phyloP scores from a whole-genome alignment of 2,329 filamentous ascomycete genomes.

The Talaromyces sp. region DNA sequence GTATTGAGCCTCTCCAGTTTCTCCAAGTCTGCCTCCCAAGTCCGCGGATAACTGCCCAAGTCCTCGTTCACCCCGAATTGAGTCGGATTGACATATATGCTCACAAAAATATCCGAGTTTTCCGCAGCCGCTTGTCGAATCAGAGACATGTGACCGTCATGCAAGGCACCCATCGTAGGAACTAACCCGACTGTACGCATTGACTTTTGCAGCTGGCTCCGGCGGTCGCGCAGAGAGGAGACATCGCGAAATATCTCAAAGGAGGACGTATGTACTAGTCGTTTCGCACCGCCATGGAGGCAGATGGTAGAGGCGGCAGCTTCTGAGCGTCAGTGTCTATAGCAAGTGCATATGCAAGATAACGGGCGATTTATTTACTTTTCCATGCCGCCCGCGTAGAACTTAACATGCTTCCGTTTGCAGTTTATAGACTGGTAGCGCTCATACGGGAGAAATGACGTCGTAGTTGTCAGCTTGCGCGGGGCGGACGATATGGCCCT shows the following conservation, averaged over 20 bases:
- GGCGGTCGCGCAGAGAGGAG: conserved; percentile 65
- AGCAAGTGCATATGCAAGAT: conserved; percentile 7
- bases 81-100: conserved; percentile 93
- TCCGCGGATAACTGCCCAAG: conserved; percentile 81
- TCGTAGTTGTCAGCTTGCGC: not conserved
- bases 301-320: not conserved
- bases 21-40: conserved; percentile 74
- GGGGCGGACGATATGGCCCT: not conserved
- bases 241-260: conserved; percentile 69
- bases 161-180: conserved; percentile 97
- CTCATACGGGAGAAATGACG: not conserved
- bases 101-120: conserved; percentile 83
- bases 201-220: conserved; percentile 62
- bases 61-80: conserved; percentile 92
- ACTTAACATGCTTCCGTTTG: conserved; percentile 1
- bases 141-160: conserved; percentile 82
- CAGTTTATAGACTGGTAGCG: not conserved
- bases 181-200: conserved; percentile 79
- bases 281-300: not conserved
- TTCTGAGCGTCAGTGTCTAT: not conserved
- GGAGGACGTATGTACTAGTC: conserved; percentile 21
- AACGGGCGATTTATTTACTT: not conserved
- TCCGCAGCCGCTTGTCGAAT: conserved; percentile 79
- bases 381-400: not conserved
- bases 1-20: conserved; percentile 66